phyloP scores from a whole-genome alignment of 2,329 filamentous ascomycete species.

The Alternaria arborescens region DNA sequence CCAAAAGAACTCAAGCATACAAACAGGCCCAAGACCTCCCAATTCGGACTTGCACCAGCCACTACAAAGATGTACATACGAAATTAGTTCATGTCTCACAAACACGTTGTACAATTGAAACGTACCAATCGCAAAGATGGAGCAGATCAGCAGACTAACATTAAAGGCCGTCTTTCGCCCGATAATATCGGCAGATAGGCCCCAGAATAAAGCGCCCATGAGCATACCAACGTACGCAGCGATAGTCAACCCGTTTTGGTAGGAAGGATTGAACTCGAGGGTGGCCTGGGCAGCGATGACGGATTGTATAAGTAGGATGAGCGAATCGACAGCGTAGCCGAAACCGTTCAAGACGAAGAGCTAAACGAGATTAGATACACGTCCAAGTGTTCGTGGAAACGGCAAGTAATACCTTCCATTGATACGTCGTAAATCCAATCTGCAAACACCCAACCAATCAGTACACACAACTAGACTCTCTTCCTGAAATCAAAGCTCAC shows the following conservation, averaged over 20 bases:
- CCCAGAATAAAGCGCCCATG: slow-evolving; percentile 73
- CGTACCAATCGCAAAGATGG: neutral
- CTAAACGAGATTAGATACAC: slow-evolving; percentile 3
- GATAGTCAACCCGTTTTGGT: slow-evolving; percentile 66
- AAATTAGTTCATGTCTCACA: neutral
- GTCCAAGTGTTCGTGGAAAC: neutral
- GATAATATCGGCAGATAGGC: slow-evolving; percentile 71
- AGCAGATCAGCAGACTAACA: slow-evolving; percentile 68
- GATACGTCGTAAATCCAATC: slow-evolving; percentile 16
- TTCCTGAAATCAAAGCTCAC: slow-evolving; percentile 44
- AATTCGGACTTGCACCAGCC: slow-evolving; percentile 73
- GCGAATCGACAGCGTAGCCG: slow-evolving; percentile 66
- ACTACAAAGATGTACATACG: slow-evolving; percentile 51
- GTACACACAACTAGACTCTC: slow-evolving; percentile 32
- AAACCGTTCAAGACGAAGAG: slow-evolving; percentile 69
- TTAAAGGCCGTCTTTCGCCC: slow-evolving; percentile 75
- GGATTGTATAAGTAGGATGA: slow-evolving; percentile 68
- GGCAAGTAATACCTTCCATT: slow-evolving; percentile 56
- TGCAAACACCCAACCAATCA: neutral
- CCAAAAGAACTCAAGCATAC: slow-evolving; percentile 71
- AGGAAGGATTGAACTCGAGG: slow-evolving; percentile 66
- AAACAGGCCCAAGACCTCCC: slow-evolving; percentile 70
- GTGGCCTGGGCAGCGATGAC: slow-evolving; percentile 68
- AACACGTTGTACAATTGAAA: neutral
- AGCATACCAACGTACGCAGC: slow-evolving; percentile 67